A percentile compares a stretch with the other conserved stretches of the same genome.
Evolutionary conservation across 148 eudicot genomes (phyloP).

Genomic region (Rhododendron mucronatum): DNA sequence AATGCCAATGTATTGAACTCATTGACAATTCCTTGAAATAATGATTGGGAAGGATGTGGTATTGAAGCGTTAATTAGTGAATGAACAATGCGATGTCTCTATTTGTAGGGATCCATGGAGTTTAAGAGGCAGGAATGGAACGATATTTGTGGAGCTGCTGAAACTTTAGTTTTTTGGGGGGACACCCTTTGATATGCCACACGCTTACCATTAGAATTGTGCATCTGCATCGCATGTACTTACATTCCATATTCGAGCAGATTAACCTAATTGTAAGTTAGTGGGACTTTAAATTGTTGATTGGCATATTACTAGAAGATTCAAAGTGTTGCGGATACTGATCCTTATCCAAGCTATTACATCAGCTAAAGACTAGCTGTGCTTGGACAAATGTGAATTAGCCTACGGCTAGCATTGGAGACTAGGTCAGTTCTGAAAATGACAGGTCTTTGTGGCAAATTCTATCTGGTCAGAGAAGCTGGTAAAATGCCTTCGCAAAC

Average conservation of each 20-base stretch:
- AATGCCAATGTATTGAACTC: background rate
- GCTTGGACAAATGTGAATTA: background rate
- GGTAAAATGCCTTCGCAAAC: background rate
- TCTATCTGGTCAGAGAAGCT: background rate
- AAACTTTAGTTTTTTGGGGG: background rate
- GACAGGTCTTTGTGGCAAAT: background rate
- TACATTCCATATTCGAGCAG: background rate
- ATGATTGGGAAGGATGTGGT: background rate
- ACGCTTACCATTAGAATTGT: background rate
- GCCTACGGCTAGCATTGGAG: background rate
- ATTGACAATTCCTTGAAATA: background rate
- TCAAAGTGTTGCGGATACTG: background rate
- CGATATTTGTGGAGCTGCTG: background rate
- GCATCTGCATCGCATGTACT: background rate
- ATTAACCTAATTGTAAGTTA: background rate
- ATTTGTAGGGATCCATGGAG: background rate
- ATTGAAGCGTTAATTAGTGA: background rate
- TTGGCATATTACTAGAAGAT: background rate
- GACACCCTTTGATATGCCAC: background rate
- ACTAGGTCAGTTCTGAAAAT: background rate
- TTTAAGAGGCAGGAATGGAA: background rate
- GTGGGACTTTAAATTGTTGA: background rate
- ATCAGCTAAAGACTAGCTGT: background rate
- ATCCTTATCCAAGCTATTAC: background rate
- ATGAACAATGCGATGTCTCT: background rate